Conservation (phyloP, 1,284 basidiomycete genomes). For the Sanghuangporus weigelae region DNA sequence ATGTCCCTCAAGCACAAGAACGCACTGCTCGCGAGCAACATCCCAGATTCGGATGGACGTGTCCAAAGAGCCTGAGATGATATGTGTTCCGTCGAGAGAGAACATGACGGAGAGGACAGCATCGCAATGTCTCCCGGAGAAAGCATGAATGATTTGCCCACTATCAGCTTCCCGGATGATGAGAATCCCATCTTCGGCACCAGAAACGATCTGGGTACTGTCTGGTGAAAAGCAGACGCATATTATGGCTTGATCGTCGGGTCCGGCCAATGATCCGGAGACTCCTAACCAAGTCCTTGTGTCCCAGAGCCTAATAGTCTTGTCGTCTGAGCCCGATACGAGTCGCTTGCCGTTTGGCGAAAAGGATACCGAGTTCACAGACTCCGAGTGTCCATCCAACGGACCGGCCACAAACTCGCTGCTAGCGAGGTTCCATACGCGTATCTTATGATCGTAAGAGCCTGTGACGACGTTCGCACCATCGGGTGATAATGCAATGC, state of each 20-base stretch:
- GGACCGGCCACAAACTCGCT: neutral
- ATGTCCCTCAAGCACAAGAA: neutral
- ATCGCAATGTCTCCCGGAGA: neutral
- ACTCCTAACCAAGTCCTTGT: neutral
- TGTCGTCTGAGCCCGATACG: neutral
- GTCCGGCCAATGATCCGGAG: neutral
- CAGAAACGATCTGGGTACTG: neutral
- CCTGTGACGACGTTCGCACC: neutral
- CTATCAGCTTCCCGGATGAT: neutral
- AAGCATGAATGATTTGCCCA: neutral
- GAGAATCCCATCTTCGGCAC: neutral
- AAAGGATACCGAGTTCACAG: neutral
- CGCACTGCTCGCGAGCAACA: constrained; percentile 1
- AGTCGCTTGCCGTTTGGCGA: neutral
- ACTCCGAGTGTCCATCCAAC: neutral
- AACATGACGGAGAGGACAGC: constrained; percentile 3
- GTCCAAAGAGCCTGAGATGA: constrained; percentile 89
- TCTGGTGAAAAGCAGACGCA: neutral
- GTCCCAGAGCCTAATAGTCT: neutral
- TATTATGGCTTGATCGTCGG: neutral
- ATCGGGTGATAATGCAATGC: neutral
- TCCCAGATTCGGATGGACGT: constrained; percentile 99
- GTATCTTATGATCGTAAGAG: neutral
- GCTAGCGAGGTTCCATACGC: neutral
- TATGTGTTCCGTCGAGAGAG: constrained; percentile 12